phyloP scores from a whole-genome alignment of 177 flowering plant genomes.

The Vitis hybrid region DNA sequence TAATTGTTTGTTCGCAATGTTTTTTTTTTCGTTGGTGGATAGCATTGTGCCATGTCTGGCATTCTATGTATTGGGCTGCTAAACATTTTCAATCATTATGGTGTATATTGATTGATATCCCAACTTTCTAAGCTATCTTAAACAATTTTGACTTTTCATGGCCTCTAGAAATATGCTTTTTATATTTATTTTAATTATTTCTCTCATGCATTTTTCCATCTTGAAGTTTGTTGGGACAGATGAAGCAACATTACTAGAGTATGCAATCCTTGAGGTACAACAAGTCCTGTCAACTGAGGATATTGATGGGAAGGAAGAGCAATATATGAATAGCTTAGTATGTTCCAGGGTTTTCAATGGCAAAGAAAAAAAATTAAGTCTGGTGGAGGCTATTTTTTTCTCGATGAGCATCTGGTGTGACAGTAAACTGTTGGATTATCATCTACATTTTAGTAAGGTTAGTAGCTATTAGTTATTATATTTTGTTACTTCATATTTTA shows the following conservation, averaged over 20 bases:
- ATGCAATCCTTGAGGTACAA: conserved; percentile 48
- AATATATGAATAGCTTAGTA: conserved; percentile 42
- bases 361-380: conserved; percentile 27
- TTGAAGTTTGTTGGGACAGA: conserved; percentile 69
- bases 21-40: too few species aligned
- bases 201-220: conserved; percentile 12
- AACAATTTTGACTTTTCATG: not conserved
- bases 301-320: conserved; percentile 39
- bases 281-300: conserved; percentile 38
- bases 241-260: conserved; percentile 48
- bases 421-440: conserved; percentile 64
- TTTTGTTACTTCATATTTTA: not conserved
- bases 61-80: not conserved
- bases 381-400: conserved; percentile 54
- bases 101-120: not conserved
- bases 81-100: not conserved
- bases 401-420: conserved; percentile 72
- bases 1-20: too few species aligned
- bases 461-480: conserved; percentile 5
- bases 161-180: not conserved
- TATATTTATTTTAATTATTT: not conserved
- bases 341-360: conserved; percentile 40
- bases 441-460: conserved; percentile 75
- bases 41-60: not conserved
- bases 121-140: not conserved